Conservation (phyloP, 176 grass and related monocot species). For the Juncus effusus region DNA sequence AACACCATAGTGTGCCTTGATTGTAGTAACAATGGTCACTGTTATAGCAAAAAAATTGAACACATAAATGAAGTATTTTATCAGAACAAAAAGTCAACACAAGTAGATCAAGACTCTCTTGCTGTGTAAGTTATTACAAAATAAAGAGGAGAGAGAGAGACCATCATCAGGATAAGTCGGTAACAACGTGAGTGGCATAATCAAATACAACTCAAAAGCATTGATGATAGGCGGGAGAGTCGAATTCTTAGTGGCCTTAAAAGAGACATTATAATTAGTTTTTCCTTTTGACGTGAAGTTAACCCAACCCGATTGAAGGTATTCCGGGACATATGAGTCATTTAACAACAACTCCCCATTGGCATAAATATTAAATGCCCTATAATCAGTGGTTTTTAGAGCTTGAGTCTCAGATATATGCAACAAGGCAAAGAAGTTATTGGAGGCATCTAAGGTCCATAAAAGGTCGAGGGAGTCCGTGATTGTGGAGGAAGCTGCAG, state of each 20-base stretch:
- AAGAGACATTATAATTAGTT: not conserved
- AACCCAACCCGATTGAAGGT: not conserved
- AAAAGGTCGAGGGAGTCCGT: not conserved
- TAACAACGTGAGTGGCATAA: not conserved
- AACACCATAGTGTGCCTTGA: slow-evolving; percentile 33
- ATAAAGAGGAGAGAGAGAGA: not conserved
- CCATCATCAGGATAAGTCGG: not conserved
- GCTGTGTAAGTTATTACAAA: not conserved
- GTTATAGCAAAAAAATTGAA: not conserved
- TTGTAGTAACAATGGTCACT: slow-evolving; percentile 32
- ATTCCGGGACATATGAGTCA: not conserved
- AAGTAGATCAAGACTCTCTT: not conserved
- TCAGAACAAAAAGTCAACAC: not conserved
- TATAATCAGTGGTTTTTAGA: not conserved
- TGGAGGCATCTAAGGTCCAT: not conserved
- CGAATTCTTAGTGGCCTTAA: not conserved
- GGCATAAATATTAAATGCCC: slow-evolving; percentile 32
- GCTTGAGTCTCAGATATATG: slow-evolving; percentile 28
- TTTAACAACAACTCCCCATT: not conserved
- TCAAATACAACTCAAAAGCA: slow-evolving; percentile 5
- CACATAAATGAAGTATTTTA: not conserved
- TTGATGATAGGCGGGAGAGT: slow-evolving; percentile 33
- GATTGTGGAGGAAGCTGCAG: not conserved
- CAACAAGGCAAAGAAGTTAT: slow-evolving; percentile 13
- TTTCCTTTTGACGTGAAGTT: not conserved